A percentile compares a stretch with the other conserved stretches of the same genome.
These are phyloP conservation scores for Pulveroboletus frians DNA, from an alignment of 768 basidiomycete genomes.

Conservation along the genomic window DNA sequence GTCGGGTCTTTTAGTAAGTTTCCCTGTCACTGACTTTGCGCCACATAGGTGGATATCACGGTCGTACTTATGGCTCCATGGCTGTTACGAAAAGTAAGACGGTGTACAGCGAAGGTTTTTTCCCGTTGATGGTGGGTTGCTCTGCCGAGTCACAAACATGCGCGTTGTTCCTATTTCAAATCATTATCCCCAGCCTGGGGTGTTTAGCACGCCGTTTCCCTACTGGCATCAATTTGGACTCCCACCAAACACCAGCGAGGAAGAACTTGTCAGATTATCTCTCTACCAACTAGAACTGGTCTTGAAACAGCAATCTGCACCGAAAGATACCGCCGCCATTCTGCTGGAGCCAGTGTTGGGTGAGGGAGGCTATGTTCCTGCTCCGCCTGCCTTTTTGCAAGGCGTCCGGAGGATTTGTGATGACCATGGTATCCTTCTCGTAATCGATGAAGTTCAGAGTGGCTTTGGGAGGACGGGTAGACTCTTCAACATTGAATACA, in stretches of 20 bases:
- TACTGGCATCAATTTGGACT: slow-evolving; percentile 86
- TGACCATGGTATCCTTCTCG: slow-evolving; percentile 76
- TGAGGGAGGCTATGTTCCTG: slow-evolving; percentile 93
- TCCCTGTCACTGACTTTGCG: neutral
- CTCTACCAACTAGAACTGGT: slow-evolving; percentile 81
- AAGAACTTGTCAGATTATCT: slow-evolving; percentile 55
- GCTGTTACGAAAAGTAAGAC: slow-evolving; percentile 94
- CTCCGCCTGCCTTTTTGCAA: slow-evolving; percentile 71
- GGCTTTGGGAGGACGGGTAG: slow-evolving; percentile 88
- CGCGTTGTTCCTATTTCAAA: neutral
- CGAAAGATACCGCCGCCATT: slow-evolving; percentile 88
- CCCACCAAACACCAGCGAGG: slow-evolving; percentile 47
- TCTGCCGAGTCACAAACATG: neutral
- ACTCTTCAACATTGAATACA: slow-evolving; percentile 77
- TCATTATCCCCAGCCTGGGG: slow-evolving; percentile 60
- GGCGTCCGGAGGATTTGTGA: slow-evolving; percentile 85
- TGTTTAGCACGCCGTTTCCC: slow-evolving; percentile 77
- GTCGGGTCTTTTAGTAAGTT: neutral
- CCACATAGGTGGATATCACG: slow-evolving; percentile 73
- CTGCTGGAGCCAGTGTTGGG: slow-evolving; percentile 90
- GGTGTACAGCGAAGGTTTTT: slow-evolving; percentile 72
- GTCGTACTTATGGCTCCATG: slow-evolving; percentile 90
- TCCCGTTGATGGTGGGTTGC: slow-evolving; percentile 72
- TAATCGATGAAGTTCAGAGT: slow-evolving; percentile 83
- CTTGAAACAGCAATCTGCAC: slow-evolving; percentile 72